These are phyloP conservation scores for Nannochloropsis salina DNA, from an alignment of 108 stramenopile genomes.

Conservation along the genomic window DNA sequence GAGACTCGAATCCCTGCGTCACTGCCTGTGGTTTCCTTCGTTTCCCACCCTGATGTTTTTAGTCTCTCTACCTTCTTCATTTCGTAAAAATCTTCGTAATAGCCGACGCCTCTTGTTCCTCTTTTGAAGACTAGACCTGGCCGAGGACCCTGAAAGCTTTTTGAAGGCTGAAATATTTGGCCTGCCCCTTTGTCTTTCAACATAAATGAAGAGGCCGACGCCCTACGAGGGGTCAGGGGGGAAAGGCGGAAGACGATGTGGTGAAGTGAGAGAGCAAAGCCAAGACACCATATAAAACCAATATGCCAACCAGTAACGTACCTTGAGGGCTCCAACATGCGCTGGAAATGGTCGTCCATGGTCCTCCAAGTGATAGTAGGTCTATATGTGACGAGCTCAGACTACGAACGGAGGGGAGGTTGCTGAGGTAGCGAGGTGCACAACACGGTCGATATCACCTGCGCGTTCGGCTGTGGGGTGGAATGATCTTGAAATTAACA, in stretches of 20 bases:
- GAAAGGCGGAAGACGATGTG: background rate
- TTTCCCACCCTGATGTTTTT: background rate
- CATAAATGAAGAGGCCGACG: background rate
- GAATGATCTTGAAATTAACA: no score
- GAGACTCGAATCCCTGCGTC: background rate
- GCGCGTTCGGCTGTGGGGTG: no score
- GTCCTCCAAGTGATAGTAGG: background rate
- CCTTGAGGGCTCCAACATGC: conserved; percentile 37
- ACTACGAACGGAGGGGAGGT: background rate
- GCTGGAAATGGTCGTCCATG: conserved; percentile 39
- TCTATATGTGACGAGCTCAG: background rate
- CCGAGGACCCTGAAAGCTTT: conserved; percentile 38
- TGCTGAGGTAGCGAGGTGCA: background rate
- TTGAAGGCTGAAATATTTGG: conserved; percentile 23
- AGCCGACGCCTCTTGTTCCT: conserved; percentile 46
- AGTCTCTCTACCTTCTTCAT: conserved; percentile 3
- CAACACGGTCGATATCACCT: no score
- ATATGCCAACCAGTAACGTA: background rate
- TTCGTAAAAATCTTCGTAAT: conserved; percentile 45
- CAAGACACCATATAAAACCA: background rate
- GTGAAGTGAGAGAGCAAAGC: background rate
- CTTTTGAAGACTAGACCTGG: conserved; percentile 50
- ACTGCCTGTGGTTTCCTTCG: background rate
- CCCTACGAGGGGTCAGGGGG: background rate
- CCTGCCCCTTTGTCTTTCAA: background rate